Evolutionary conservation across 2,329 filamentous ascomycete genomes (phyloP).

Genomic region (Xylariomycetidae sp.): DNA sequence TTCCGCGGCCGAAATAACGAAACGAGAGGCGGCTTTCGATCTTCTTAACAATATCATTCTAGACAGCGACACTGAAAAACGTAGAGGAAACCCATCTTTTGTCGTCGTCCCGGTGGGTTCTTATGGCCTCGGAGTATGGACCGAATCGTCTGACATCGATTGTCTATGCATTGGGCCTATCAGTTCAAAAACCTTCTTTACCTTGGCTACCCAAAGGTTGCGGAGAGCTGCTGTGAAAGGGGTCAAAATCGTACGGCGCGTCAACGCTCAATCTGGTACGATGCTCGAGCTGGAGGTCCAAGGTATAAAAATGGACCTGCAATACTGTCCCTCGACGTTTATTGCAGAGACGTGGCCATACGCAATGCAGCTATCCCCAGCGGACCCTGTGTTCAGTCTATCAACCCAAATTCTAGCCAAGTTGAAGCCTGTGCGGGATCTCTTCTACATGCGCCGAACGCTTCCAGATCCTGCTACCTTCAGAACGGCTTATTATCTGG

Average conservation of each 20-base stretch:
- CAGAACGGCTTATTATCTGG: slow-evolving; percentile 51
- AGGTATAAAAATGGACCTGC: slow-evolving; percentile 57
- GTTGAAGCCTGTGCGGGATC: slow-evolving; percentile 60
- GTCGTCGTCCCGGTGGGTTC: slow-evolving; percentile 61
- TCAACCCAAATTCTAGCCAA: slow-evolving; percentile 53
- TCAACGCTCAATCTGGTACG: slow-evolving; percentile 54
- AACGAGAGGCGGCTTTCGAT: slow-evolving; percentile 39
- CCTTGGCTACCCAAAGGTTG: slow-evolving; percentile 51
- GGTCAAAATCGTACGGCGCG: slow-evolving; percentile 50
- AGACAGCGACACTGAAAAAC: slow-evolving; percentile 21
- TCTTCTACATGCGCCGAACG: slow-evolving; percentile 55
- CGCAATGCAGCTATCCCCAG: slow-evolving; percentile 41
- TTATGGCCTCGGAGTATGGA: slow-evolving; percentile 60
- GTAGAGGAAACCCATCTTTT: slow-evolving; percentile 32
- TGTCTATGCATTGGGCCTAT: slow-evolving; percentile 61
- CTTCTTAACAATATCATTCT: slow-evolving; percentile 39
- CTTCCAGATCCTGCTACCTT: slow-evolving; percentile 57
- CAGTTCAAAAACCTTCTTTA: slow-evolving; percentile 57
- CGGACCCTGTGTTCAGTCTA: slow-evolving; percentile 51
- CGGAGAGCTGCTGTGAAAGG: slow-evolving; percentile 38
- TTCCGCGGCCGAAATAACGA: slow-evolving; percentile 34
- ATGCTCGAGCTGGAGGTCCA: slow-evolving; percentile 61
- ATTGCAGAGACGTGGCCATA: slow-evolving; percentile 51
- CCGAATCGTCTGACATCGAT: slow-evolving; percentile 57
- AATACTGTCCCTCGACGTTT: slow-evolving; percentile 58